These are phyloP conservation scores for Pseudohyphozyma bogoriensis DNA, from an alignment of 768 basidiomycete species.

Conservation along the genomic window DNA sequence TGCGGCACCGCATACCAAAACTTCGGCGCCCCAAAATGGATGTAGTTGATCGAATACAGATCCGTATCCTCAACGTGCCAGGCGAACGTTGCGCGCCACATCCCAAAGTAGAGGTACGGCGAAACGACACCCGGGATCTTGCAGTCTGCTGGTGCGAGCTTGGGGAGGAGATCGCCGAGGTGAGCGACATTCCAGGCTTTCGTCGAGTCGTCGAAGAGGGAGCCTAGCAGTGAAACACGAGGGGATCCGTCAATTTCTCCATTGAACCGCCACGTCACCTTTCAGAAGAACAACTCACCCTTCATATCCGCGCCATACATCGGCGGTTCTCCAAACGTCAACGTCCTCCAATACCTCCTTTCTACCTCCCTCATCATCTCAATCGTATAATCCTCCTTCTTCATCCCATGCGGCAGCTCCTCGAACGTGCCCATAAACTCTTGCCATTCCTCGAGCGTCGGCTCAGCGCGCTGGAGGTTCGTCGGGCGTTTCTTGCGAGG, in stretches of 20 bases:
- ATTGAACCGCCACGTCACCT: too few relatives aligned
- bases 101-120: conserved; percentile 95
- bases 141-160: conserved; percentile 60
- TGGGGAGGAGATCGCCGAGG: conserved; percentile 73
- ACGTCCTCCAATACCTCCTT: conserved; percentile 82
- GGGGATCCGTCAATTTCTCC: conserved; percentile 40
- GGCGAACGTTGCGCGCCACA: conserved; percentile 97
- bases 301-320: conserved; percentile 97
- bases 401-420: conserved; percentile 33
- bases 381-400: conserved; percentile 64
- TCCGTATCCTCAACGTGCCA: conserved; percentile 99
- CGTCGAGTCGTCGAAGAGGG: conserved; percentile 58
- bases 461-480: conserved; percentile 11
- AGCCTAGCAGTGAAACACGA: conserved; percentile 32
- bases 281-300: conserved; percentile 47
- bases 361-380: conserved; percentile 83
- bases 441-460: conserved; percentile 29
- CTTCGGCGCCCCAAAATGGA: conserved; percentile 93
- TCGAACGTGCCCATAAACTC: conserved; percentile 25
- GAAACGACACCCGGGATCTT: conserved; percentile 90
- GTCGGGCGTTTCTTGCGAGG: conserved; percentile 16
- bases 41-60: conserved; percentile 95
- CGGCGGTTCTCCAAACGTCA: conserved; percentile 75
- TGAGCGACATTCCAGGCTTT: conserved; percentile 88
- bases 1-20: conserved; percentile 95